phyloP scores from a whole-genome alignment of 805 yeast species.

The Suhomyces faveliae region DNA sequence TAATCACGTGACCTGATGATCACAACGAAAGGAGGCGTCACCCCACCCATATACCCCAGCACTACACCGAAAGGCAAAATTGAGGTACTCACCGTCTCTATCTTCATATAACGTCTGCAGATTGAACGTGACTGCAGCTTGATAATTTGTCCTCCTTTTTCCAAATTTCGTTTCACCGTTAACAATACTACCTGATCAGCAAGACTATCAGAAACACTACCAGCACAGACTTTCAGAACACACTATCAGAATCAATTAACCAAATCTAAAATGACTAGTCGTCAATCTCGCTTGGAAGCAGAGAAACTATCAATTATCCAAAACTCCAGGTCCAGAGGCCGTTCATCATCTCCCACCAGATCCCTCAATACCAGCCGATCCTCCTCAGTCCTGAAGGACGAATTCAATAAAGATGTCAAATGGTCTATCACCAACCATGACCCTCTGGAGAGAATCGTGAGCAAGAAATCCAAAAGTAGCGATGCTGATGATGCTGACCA shows the following conservation, averaged over 20 bases:
- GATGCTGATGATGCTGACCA: conserved; percentile 12
- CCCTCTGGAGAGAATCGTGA: conserved; percentile 57
- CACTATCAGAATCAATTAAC: neutral
- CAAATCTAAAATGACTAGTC: conserved; percentile 22
- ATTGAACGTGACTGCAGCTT: neutral
- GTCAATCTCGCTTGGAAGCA: conserved; percentile 40
- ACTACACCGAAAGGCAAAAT: neutral
- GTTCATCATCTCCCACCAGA: conserved; percentile 35
- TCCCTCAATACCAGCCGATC: conserved; percentile 31
- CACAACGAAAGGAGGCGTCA: neutral
- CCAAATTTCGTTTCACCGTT: neutral
- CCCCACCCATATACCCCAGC: neutral
- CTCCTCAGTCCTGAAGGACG: conserved; percentile 36
- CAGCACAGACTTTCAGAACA: neutral
- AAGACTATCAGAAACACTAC: neutral
- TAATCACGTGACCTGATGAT: neutral
- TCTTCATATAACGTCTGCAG: neutral
- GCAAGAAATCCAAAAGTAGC: conserved; percentile 4
- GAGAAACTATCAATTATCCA: conserved; percentile 42
- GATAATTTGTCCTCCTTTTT: neutral
- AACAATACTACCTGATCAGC: neutral
- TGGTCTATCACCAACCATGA: conserved; percentile 73
- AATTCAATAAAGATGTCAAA: conserved; percentile 43
- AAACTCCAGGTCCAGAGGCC: conserved; percentile 37
- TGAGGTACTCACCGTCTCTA: neutral